Evolutionary conservation across 208 protist species (phyloP).

Genomic region (Crithidia expoeki): DNA sequence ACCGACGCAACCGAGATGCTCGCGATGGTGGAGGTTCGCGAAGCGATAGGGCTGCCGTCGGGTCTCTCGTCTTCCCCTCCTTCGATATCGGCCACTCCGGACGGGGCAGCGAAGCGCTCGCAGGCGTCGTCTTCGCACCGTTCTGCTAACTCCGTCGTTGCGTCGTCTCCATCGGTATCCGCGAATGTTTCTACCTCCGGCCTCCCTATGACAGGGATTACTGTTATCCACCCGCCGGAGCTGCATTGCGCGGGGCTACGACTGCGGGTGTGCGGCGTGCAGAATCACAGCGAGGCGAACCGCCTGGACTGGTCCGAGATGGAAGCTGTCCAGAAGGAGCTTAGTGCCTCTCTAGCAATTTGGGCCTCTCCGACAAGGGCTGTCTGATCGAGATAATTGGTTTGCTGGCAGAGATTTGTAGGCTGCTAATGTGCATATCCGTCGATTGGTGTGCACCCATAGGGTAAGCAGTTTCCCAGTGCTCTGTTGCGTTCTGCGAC

Average conservation of each 20-base stretch:
- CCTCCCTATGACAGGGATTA: slow-evolving; percentile 2
- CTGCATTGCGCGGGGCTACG: slow-evolving; percentile 71
- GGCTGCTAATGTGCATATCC: too few relatives aligned
- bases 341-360: slow-evolving; percentile 44
- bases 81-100: slow-evolving; percentile 2
- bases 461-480: too few relatives aligned
- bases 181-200: slow-evolving; percentile 9
- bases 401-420: not conserved
- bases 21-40: slow-evolving; percentile 38
- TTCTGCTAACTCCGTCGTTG: not conserved
- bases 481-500: too few relatives aligned
- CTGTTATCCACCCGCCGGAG: slow-evolving; percentile 54
- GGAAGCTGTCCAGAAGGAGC: slow-evolving; percentile 44
- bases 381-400: not conserved
- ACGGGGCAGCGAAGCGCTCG: slow-evolving; percentile 4
- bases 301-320: slow-evolving; percentile 38
- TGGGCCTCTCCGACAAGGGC: slow-evolving; percentile 11
- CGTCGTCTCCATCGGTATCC: not conserved
- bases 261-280: slow-evolving; percentile 57
- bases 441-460: too few relatives aligned
- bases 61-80: not conserved
- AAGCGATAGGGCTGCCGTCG: slow-evolving; percentile 9
- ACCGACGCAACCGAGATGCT: slow-evolving; percentile 59
- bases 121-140: slow-evolving; percentile 15
- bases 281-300: slow-evolving; percentile 33